Conservation (phyloP, 106 monocot genomes). For the Acanthochlamys bracteata region DNA sequence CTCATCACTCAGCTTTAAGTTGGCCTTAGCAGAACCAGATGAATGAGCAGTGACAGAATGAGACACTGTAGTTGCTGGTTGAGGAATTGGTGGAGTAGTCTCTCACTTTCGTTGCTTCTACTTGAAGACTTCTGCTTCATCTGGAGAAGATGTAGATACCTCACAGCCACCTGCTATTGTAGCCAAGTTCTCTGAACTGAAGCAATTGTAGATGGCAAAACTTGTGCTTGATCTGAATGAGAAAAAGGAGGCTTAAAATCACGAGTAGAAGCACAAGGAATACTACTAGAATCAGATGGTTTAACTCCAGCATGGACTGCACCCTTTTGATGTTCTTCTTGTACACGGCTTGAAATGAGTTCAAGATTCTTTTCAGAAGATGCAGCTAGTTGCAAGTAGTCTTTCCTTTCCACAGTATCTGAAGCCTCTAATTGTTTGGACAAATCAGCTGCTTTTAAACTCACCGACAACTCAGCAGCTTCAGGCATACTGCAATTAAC, state of each 20-base stretch:
- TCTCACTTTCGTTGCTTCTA: slow-evolving; percentile 52
- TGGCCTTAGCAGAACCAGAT: slow-evolving; percentile 24
- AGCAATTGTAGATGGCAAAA: slow-evolving; percentile 22
- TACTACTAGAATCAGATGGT: slow-evolving; percentile 29
- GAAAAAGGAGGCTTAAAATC: slow-evolving; percentile 22
- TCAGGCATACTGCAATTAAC: slow-evolving; percentile 12
- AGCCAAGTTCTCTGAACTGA: slow-evolving; percentile 10
- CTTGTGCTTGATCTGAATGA: slow-evolving; percentile 27
- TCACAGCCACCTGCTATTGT: slow-evolving; percentile 12
- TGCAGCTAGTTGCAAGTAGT: neutral
- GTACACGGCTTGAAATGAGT: slow-evolving; percentile 13
- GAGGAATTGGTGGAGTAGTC: slow-evolving; percentile 30
- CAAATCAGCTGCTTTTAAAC: slow-evolving; percentile 14
- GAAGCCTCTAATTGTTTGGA: slow-evolving; percentile 20
- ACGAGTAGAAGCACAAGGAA: slow-evolving; percentile 14
- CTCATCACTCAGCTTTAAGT: slow-evolving; percentile 69
- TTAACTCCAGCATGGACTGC: slow-evolving; percentile 24
- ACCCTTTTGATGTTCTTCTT: slow-evolving; percentile 19
- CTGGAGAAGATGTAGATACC: slow-evolving; percentile 15
- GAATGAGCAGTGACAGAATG: slow-evolving; percentile 26
- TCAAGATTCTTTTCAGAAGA: slow-evolving; percentile 15
- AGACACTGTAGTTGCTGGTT: slow-evolving; percentile 24
- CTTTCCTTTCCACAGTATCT: slow-evolving; percentile 11
- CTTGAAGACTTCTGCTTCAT: slow-evolving; percentile 28
- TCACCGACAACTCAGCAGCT: slow-evolving; percentile 14